phyloP scores from a whole-genome alignment of 2,329 filamentous ascomycete genomes.

The Venturia pyrina region DNA sequence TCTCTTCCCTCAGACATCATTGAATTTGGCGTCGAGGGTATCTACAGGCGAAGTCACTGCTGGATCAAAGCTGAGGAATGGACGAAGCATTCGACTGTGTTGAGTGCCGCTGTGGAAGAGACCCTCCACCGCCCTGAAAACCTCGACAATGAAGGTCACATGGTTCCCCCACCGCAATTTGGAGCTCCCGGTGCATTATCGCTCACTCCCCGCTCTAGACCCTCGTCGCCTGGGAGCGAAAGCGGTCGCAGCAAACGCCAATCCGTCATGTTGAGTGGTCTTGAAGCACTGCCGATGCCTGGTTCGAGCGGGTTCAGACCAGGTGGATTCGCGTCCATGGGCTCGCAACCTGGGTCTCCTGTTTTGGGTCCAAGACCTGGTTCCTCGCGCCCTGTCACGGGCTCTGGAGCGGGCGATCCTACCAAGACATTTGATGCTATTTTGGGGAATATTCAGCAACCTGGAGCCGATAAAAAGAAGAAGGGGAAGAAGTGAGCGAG shows the following conservation, averaged over 20 bases:
- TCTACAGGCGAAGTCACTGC: slow-evolving; percentile 60
- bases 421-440: slow-evolving; percentile 41
- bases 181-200: neutral
- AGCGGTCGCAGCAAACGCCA: slow-evolving; percentile 25
- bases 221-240: neutral
- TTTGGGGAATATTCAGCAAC: slow-evolving; percentile 21
- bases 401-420: slow-evolving; percentile 19
- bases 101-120: slow-evolving; percentile 13
- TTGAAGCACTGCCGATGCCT: slow-evolving; percentile 38
- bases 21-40: slow-evolving; percentile 56
- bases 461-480: slow-evolving; percentile 16
- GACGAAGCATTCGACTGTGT: slow-evolving; percentile 34
- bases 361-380: slow-evolving; percentile 18
- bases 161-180: neutral
- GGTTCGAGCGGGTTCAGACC: slow-evolving; percentile 28
- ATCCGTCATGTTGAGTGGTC: slow-evolving; percentile 35
- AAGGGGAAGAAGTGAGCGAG: slow-evolving; percentile 18
- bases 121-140: neutral
- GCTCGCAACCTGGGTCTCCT: neutral
- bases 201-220: neutral
- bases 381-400: slow-evolving; percentile 19
- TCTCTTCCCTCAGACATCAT: slow-evolving; percentile 54
- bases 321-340: slow-evolving; percentile 17
- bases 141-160: neutral
- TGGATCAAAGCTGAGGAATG: slow-evolving; percentile 56